phyloP scores from a whole-genome alignment of 2,329 filamentous ascomycete genomes.

The Fusarium longipes region DNA sequence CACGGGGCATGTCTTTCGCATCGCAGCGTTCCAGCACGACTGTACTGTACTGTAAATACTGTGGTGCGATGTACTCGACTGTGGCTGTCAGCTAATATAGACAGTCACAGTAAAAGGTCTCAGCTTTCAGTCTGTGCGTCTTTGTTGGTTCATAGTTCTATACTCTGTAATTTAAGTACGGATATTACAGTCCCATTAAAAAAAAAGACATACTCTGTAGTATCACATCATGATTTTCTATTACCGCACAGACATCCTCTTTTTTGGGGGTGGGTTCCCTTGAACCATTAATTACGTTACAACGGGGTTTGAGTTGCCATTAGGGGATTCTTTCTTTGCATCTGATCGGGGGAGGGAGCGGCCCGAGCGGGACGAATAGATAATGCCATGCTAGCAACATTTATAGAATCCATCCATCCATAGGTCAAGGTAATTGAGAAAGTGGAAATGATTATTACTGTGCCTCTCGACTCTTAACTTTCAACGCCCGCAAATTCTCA shows the following conservation, averaged over 20 bases:
- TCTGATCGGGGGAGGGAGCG: conserved; percentile 35
- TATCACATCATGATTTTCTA: conserved; percentile 28
- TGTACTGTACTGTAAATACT: not conserved
- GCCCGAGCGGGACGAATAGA: conserved; percentile 29
- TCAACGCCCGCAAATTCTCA: conserved; percentile 20
- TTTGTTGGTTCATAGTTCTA: conserved; percentile 22
- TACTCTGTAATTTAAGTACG: not conserved
- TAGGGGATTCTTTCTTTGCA: not conserved
- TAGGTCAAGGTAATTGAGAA: not conserved
- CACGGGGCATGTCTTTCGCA: conserved; percentile 16
- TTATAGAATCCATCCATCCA: not conserved
- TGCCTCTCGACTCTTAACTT: not conserved
- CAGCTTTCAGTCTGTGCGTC: conserved; percentile 13
- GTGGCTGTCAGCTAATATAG: too few relatives aligned
- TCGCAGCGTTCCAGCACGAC: not conserved
- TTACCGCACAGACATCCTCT: not conserved
- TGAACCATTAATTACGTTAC: not conserved
- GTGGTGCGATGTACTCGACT: not conserved
- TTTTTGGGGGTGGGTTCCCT: not conserved
- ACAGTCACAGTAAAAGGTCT: not conserved
- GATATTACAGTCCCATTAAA: not conserved
- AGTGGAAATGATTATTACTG: not conserved
- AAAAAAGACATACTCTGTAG: not conserved
- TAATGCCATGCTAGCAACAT: conserved; percentile 16
- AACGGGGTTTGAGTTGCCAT: conserved; percentile 9